phyloP scores from a whole-genome alignment of 148 eudicot species.

The Diospyros lotus region DNA sequence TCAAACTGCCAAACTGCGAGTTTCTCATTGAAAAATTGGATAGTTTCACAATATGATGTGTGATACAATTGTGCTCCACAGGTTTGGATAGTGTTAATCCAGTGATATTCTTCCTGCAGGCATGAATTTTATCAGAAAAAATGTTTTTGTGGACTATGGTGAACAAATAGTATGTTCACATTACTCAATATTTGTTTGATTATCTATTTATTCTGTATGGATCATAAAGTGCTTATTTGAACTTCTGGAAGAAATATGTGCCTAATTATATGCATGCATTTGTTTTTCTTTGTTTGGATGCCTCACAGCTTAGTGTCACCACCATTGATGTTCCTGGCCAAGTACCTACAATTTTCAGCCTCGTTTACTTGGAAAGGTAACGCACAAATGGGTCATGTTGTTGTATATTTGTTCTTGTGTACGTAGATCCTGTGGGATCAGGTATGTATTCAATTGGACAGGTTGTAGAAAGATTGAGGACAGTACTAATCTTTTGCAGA shows the following conservation, averaged over 20 bases:
- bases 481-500: background rate
- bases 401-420: background rate
- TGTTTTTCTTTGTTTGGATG: constrained; percentile 25
- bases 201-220: background rate
- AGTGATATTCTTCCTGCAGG: constrained; percentile 41
- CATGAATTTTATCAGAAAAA: constrained; percentile 93
- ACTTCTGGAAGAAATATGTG: background rate
- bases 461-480: background rate
- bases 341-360: constrained; percentile 67
- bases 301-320: constrained; percentile 62
- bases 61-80: background rate
- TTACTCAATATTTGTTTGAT: background rate
- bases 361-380: constrained; percentile 83
- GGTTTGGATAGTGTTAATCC: background rate
- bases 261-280: background rate
- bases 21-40: background rate
- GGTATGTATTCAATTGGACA: no score
- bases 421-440: background rate
- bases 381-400: background rate
- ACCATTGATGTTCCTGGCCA: constrained; percentile 76
- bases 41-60: background rate
- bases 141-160: constrained; percentile 72
- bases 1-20: background rate
- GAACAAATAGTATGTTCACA: constrained; percentile 77
- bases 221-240: background rate